Percentiles rank a stretch among this genome's conserved stretches.
phyloP scores from a whole-genome alignment of 495 filamentous ascomycete genomes.

The Aspergillus bridgeri region DNA sequence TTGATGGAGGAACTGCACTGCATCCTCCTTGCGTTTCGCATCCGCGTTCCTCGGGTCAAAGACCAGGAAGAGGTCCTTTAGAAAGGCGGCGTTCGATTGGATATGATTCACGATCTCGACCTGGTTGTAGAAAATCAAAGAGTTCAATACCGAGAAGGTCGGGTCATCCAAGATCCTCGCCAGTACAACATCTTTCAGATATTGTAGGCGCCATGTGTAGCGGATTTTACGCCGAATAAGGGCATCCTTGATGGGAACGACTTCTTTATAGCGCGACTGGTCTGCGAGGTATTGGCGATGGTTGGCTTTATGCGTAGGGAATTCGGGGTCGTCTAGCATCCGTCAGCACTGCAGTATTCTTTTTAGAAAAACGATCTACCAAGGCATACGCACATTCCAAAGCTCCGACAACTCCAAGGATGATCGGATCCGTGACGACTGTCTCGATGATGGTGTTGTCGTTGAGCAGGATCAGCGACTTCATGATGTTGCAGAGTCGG shows the following conservation, averaged over 20 bases:
- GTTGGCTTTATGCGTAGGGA: slow-evolving; percentile 97
- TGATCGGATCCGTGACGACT: slow-evolving; percentile 82
- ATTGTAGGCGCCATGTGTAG: slow-evolving; percentile 91
- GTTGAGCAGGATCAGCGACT: slow-evolving; percentile 88
- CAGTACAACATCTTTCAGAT: slow-evolving; percentile 97
- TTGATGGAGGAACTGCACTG: slow-evolving; percentile 93
- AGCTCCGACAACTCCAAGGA: slow-evolving; percentile 91
- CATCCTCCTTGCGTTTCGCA: slow-evolving; percentile 79
- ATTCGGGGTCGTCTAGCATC: slow-evolving; percentile 81
- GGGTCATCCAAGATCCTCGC: slow-evolving; percentile 96
- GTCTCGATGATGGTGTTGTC: slow-evolving; percentile 92
- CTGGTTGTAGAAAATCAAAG: slow-evolving; percentile 97
- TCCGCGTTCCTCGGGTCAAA: slow-evolving; percentile 66
- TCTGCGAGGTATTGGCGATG: slow-evolving; percentile 90
- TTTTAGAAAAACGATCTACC: not conserved
- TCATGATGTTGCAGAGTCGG: slow-evolving; percentile 95
- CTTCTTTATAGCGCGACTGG: slow-evolving; percentile 89
- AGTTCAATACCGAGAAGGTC: slow-evolving; percentile 96
- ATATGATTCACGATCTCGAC: slow-evolving; percentile 95
- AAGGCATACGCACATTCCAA: slow-evolving; percentile 71
- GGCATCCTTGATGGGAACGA: slow-evolving; percentile 82
- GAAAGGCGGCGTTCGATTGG: slow-evolving; percentile 70
- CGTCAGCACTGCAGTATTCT: slow-evolving; percentile 16
- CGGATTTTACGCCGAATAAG: slow-evolving; percentile 87
- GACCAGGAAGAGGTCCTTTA: slow-evolving; percentile 87